Conservation (phyloP, 2,329 filamentous ascomycete genomes). For the Calonectria henricotiae region DNA sequence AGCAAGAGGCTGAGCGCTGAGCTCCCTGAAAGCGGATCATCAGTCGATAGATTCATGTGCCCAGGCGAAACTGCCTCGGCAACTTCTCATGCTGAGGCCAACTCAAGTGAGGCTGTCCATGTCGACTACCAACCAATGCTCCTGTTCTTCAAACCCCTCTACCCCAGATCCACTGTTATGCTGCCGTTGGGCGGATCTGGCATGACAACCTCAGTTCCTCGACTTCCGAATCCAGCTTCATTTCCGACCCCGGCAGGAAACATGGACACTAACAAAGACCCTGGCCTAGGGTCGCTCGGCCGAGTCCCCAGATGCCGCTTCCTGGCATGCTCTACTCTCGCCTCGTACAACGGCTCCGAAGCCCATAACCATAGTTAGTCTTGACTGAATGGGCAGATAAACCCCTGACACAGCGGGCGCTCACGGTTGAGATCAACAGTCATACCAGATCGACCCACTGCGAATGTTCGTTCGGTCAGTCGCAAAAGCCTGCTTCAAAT, state of each 20-base stretch:
- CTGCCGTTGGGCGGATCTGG: conserved; percentile 49
- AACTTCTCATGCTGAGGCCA: conserved; percentile 17
- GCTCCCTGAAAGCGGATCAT: conserved; percentile 3
- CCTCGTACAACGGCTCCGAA: conserved; percentile 36
- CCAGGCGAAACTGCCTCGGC: conserved; percentile 24
- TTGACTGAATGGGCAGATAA: conserved; percentile 45
- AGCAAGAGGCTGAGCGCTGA: conserved; percentile 14
- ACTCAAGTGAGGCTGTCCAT: conserved; percentile 26
- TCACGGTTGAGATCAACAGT: conserved; percentile 46
- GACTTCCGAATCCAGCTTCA: conserved; percentile 52
- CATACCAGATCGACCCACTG: conserved; percentile 41
- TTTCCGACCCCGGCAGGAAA: conserved; percentile 46
- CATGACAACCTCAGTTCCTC: conserved; percentile 40
- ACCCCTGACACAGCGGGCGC: conserved; percentile 44
- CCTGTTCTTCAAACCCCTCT: conserved; percentile 43
- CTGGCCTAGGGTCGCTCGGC: conserved; percentile 46
- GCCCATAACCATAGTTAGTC: conserved; percentile 30
- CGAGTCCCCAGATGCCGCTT: conserved; percentile 49
- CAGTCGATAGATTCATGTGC: conserved; percentile 21
- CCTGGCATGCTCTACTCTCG: conserved; percentile 36
- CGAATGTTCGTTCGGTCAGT: conserved; percentile 39
- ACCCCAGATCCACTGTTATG: conserved; percentile 52
- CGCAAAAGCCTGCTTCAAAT: conserved; percentile 26
- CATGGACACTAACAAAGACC: conserved; percentile 38
- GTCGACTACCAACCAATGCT: conserved; percentile 18